phyloP scores from a whole-genome alignment of 208 protist species.

The Wallacemonas sp. region DNA sequence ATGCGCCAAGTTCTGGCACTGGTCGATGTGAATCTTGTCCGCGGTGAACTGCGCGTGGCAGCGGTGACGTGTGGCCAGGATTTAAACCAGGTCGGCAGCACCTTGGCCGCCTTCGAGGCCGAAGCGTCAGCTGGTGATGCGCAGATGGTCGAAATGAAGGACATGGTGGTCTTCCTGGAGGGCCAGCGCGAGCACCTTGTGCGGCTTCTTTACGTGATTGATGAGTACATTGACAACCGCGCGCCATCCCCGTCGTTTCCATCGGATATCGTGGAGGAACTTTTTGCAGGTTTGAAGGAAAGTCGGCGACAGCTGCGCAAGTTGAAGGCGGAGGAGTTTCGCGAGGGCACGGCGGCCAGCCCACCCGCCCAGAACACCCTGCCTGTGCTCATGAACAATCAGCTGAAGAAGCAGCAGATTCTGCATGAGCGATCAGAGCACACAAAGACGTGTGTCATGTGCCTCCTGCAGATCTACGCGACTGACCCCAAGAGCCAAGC shows the following conservation, averaged over 20 bases:
- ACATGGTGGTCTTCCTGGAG: slow-evolving; percentile 34
- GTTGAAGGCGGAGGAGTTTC: slow-evolving; percentile 1
- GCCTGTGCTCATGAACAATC: slow-evolving; percentile 18
- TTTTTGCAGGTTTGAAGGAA: slow-evolving; percentile 44
- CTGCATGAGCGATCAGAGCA: slow-evolving; percentile 48
- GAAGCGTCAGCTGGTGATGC: slow-evolving; percentile 6
- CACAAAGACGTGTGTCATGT: slow-evolving; percentile 61
- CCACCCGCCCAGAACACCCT: neutral
- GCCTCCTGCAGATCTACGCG: slow-evolving; percentile 64
- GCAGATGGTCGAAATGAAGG: slow-evolving; percentile 21
- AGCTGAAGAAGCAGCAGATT: slow-evolving; percentile 24
- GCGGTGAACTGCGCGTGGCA: slow-evolving; percentile 53
- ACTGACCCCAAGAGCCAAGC: slow-evolving; percentile 63
- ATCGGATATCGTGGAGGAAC: slow-evolving; percentile 33
- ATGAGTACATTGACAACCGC: slow-evolving; percentile 56
- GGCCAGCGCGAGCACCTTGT: slow-evolving; percentile 33
- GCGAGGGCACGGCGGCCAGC: neutral
- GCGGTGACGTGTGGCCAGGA: slow-evolving; percentile 33
- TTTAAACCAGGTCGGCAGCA: slow-evolving; percentile 26
- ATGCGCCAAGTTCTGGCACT: slow-evolving; percentile 65
- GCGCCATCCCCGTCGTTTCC: slow-evolving; percentile 36
- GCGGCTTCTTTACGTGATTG: slow-evolving; percentile 42
- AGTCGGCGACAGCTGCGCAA: slow-evolving; percentile 13
- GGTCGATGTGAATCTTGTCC: slow-evolving; percentile 66
- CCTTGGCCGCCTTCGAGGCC: slow-evolving; percentile 24